Conservation (phyloP, 495 filamentous ascomycete genomes). For the Aspergillus haitiensis region DNA sequence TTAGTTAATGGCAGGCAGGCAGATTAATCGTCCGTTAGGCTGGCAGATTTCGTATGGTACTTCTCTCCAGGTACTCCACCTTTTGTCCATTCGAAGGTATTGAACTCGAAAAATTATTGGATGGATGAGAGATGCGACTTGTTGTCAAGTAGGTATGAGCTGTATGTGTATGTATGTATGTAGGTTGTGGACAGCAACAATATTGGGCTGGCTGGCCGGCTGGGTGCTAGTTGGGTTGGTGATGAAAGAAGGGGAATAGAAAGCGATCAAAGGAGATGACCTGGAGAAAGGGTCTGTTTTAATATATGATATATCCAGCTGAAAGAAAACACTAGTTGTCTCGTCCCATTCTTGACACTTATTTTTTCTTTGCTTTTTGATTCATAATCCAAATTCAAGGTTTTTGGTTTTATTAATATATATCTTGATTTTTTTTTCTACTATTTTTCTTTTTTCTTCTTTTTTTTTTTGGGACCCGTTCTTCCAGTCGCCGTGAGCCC, state of each 20-base stretch:
- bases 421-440: constrained; percentile 12
- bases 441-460: constrained; percentile 15
- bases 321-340: neutral
- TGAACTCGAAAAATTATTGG: neutral
- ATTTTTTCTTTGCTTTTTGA: constrained; percentile 17
- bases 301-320: constrained; percentile 25
- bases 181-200: neutral
- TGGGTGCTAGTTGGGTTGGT: constrained; percentile 7
- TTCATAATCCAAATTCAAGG: constrained; percentile 16
- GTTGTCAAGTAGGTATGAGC: neutral
- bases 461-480: constrained; percentile 7
- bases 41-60: neutral
- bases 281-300: constrained; percentile 10
- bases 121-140: constrained; percentile 7
- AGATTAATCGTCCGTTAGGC: constrained; percentile 3
- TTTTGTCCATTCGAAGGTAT: constrained; percentile 3
- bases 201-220: constrained; percentile 1
- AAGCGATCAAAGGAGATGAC: constrained; percentile 14
- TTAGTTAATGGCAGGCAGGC: neutral
- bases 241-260: neutral
- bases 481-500: constrained; percentile 14
- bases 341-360: constrained; percentile 15
- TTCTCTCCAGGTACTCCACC: neutral
- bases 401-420: constrained; percentile 11
- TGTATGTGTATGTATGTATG: neutral